phyloP scores from a whole-genome alignment of 345 rosid species.

The Geranium rotundifolium region DNA sequence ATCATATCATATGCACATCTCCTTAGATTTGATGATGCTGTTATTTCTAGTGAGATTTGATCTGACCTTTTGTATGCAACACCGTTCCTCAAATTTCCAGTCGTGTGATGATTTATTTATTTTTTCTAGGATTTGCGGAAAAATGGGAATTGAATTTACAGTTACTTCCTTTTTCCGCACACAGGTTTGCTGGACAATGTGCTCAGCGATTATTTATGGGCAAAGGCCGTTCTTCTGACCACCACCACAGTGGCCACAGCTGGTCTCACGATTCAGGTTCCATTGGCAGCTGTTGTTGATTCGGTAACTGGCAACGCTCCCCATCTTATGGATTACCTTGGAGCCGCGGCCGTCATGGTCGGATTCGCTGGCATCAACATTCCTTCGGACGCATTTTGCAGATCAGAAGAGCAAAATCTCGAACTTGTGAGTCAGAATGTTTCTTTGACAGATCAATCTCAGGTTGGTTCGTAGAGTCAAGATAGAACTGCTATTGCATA shows the following conservation, averaged over 20 bases:
- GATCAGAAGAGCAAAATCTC: constrained; percentile 28
- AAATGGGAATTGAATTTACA: no score
- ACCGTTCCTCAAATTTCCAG: no score
- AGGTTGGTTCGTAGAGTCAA: background rate
- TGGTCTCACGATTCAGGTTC: constrained; percentile 91
- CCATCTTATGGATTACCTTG: constrained; percentile 54
- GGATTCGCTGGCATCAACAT: constrained; percentile 86
- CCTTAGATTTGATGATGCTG: no score
- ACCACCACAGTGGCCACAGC: constrained; percentile 92
- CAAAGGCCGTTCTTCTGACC: constrained; percentile 82
- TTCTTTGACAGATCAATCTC: constrained; percentile 6
- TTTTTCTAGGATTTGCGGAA: background rate
- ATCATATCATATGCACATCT: no score
- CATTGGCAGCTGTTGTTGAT: constrained; percentile 84
- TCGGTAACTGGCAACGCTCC: constrained; percentile 61
- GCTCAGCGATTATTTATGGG: constrained; percentile 89
- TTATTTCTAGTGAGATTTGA: no score
- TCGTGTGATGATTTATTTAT: background rate
- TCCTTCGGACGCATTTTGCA: constrained; percentile 41
- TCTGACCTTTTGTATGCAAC: no score
- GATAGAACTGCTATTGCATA: background rate
- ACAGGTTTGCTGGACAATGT: constrained; percentile 86
- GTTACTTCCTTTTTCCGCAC: background rate
- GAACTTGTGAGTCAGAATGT: constrained; percentile 30
- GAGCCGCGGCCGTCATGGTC: constrained; percentile 77